Evolutionary conservation across 116 monocot genomes (phyloP), one percentile per base, ranked within the genome.

Genomic region (Dioscorea cayenensis): DNA sequence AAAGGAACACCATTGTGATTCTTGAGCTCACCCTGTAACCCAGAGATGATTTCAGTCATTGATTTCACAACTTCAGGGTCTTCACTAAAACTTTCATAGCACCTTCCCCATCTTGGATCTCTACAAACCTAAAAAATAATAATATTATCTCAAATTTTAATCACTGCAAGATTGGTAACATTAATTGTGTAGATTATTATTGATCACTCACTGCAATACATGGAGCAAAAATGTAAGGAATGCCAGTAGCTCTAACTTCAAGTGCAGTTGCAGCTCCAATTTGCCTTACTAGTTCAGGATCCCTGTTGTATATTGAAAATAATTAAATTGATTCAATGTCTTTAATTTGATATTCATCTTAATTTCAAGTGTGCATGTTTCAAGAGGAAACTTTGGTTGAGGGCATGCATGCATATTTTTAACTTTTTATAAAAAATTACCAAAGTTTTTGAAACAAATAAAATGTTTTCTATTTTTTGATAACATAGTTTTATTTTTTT

Each of bases 241-340:
- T 84, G 22, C 87, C 86, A 28, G 86, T 86, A 28, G 86, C 86
- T 49, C 86, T 79, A 23, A 86, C 83, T 75, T 86, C 86, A 67
- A 87, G 86, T 19, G 86, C 86, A 52, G 86, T 87, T 67, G 86
- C 86, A 37, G 38, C 86, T 50, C 86, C 86, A 71, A 87, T 87
- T 52, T 64, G 80, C 75, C 66, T 83, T 36, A 78, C 66, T 28
- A 87, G 86, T n/a, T 65, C 72, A 22, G 87, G 72, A 84, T 87
- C 87, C 79, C 87, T 87, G 68, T 32, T 32, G 62, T 1, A 74
- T 38, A 64, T 19, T 25, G 25, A 25, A 25, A 25, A 25, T 25
- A n/a, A n/a, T n/a, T n/a, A 25, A 25, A 25, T 25, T 25, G 25
- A 25, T 25, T 25, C 25, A 25, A 0, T 25, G 25, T 25, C 25